Percentiles rank a stretch among this genome's conserved stretches.
Evolutionary conservation across 2,329 filamentous ascomycete genomes (phyloP).

Genomic region (Coleophoma eucalyptorum): DNA sequence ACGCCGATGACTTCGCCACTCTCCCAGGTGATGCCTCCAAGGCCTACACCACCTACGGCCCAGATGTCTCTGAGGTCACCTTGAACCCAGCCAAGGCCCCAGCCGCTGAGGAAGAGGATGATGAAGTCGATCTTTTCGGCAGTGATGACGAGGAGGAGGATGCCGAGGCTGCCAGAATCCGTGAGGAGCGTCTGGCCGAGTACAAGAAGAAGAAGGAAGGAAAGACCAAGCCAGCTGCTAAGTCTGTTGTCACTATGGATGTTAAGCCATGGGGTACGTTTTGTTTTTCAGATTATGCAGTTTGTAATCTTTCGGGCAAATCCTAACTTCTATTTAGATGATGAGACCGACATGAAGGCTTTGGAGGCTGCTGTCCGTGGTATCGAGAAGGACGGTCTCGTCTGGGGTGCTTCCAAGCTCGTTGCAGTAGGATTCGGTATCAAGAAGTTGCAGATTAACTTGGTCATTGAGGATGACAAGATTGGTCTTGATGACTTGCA

Average conservation of each 20-base stretch:
- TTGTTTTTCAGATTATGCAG: neutral
- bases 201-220: conserved; percentile 96
- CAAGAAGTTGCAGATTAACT: conserved; percentile 98
- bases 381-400: conserved; percentile 89
- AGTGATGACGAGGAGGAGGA: conserved; percentile 94
- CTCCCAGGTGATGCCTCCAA: conserved; percentile 90
- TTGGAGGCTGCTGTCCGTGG: conserved; percentile 77
- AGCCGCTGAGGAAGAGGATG: conserved; percentile 68
- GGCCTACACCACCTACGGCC: conserved; percentile 86
- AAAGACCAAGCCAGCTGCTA: conserved; percentile 88
- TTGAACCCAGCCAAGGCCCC: conserved; percentile 84
- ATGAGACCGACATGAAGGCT: conserved; percentile 87
- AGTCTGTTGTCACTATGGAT: conserved; percentile 93
- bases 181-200: conserved; percentile 86
- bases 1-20: conserved; percentile 86
- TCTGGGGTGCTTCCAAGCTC: conserved; percentile 91
- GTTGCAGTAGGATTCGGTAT: conserved; percentile 94
- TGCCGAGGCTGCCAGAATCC: conserved; percentile 76
- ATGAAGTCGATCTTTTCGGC: conserved; percentile 91
- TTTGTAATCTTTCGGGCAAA: neutral
- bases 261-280: conserved; percentile 95
- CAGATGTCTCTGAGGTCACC: conserved; percentile 72
- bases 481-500: conserved; percentile 83
- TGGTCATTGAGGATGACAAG: conserved; percentile 97
- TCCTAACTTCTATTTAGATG: conserved; percentile 50